phyloP scores from a whole-genome alignment of 2,329 filamentous ascomycete genomes.

The Fusarium bactridioides region DNA sequence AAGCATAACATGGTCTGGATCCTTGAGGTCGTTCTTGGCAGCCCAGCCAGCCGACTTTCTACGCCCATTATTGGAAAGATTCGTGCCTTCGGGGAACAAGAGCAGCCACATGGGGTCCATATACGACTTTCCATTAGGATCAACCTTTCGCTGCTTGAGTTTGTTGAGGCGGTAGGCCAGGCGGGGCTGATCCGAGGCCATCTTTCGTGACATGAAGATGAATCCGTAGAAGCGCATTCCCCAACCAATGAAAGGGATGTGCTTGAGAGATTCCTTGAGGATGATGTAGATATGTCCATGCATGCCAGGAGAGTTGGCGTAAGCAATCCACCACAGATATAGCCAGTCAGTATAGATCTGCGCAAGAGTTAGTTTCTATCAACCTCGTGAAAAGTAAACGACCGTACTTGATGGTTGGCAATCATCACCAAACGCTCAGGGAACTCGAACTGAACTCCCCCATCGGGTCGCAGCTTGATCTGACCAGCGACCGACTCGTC shows the following conservation, averaged over 20 bases:
- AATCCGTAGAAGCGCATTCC: conserved; percentile 89
- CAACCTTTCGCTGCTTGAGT: conserved; percentile 66
- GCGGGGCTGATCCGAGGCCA: conserved; percentile 80
- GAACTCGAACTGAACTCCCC: conserved; percentile 79
- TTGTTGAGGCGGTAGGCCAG: conserved; percentile 77
- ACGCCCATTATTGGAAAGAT: conserved; percentile 75
- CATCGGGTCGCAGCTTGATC: conserved; percentile 73
- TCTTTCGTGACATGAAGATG: conserved; percentile 91
- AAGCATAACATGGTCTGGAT: conserved; percentile 77
- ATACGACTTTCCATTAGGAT: conserved; percentile 62
- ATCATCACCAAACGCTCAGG: conserved; percentile 84
- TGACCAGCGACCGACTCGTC: conserved; percentile 82
- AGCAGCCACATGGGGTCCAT: conserved; percentile 89
- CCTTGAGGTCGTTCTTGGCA: conserved; percentile 74
- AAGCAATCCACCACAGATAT: conserved; percentile 94
- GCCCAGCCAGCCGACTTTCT: conserved; percentile 78
- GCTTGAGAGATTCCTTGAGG: conserved; percentile 85
- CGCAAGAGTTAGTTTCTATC: not conserved
- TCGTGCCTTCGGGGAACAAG: conserved; percentile 88
- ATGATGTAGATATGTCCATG: conserved; percentile 92
- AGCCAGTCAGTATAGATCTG: conserved; percentile 90
- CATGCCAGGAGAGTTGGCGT: conserved; percentile 76
- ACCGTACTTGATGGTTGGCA: conserved; percentile 79
- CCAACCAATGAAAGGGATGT: conserved; percentile 79
- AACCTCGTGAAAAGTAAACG: not conserved